Evolutionary conservation across 176 grass and related monocot species (phyloP).

Genomic region (Avena insularis): DNA sequence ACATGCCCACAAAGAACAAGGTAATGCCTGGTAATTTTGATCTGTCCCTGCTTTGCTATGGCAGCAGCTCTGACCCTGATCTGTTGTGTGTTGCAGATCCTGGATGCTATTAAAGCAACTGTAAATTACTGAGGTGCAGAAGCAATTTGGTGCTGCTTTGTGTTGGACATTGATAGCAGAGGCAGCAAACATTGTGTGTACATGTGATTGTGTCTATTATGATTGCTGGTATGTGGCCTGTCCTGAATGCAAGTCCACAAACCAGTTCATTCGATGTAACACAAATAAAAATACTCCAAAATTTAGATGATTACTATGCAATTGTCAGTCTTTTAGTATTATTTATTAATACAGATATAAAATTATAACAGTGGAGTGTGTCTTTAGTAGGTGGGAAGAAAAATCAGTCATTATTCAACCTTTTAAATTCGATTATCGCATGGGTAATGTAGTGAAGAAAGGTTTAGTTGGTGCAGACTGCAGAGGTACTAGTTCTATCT

Average conservation of each 20-base stretch:
- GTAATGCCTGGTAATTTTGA: conserved; percentile 33
- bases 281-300: conserved; percentile 4
- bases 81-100: conserved; percentile 41
- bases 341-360: neutral
- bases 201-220: neutral
- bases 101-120: conserved; percentile 82
- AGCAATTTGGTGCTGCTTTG: neutral
- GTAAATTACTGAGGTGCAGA: conserved; percentile 66
- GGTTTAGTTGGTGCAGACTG: neutral
- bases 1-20: conserved; percentile 95
- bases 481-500: too few species aligned
- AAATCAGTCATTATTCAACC: neutral
- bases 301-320: neutral
- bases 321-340: neutral
- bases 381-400: neutral
- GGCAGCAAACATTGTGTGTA: neutral
- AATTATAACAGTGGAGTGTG: neutral
- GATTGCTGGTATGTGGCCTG: neutral
- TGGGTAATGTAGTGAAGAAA: neutral
- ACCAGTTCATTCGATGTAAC: neutral
- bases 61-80: neutral
- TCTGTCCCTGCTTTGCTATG: neutral
- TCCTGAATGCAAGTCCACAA: neutral
- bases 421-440: neutral
- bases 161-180: neutral